Evolutionary conservation across 345 rosid genomes (phyloP), one percentile per base, ranked within the genome.

Genomic region (Acer negundo): DNA sequence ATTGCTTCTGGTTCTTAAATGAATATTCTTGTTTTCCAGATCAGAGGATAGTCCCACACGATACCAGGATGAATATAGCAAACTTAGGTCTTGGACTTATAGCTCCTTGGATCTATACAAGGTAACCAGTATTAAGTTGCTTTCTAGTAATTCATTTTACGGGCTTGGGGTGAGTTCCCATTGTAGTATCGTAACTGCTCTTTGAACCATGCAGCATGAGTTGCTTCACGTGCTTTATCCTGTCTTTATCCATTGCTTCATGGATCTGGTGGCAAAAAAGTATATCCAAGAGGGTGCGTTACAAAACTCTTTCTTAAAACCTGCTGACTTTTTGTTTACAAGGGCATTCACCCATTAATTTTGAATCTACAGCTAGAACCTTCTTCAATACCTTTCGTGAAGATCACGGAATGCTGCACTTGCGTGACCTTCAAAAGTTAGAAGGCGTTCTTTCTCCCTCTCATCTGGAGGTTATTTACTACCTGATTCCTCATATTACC

Each of bases 171-270:
- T 19, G 35, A 44, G 31, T 64, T 63, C 69, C 59, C 11, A 11
- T 31, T 26, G 62, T 58, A 42, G 62, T 59, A 73, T 16, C 24
- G 20, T 68, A 47, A 68, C 2, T 61, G 62, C 24, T 69, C n/a
- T 68, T 81, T 82, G 26, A 19, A 74, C 69, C 62, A 23, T 84
- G 87, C 94, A 97, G 99, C 94, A 90, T 74, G 98, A 97, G 78
- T 86, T 97, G 84, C 97, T 97, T 70, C 92, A 97, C 47, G 97
- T 97, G 78, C 97, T 96, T 80, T 94, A 94, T 91, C 98, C 99
- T 0, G 97, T 94, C 40, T 96, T 92, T 82, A 86, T 94, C 73
- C 98, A 96, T 80, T 90, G 94, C 75, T 94, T 92, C 79, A 91
- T 96, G 97, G 97, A 97, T 85, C 84, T 97, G 74, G 91, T 97